Conservation (phyloP, 257 asterid genomes). For the Fraxinus pennsylvanica region DNA sequence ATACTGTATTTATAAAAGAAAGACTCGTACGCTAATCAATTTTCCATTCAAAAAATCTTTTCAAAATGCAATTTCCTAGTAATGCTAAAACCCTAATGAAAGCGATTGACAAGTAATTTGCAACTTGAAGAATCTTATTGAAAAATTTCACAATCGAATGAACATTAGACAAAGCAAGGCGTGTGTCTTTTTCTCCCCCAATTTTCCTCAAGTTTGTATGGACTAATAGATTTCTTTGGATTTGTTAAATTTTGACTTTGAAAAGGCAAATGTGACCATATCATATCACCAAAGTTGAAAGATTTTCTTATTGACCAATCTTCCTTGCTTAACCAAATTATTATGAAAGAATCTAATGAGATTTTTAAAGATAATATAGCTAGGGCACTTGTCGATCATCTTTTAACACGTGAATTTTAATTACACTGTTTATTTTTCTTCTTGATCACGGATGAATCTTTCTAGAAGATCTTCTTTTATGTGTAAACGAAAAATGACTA, state of each 20-base stretch:
- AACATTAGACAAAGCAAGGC: constrained; percentile 34
- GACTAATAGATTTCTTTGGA: constrained; percentile 32
- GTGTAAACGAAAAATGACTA: background rate
- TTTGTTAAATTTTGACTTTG: constrained; percentile 38
- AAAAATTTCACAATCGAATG: background rate
- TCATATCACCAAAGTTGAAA: constrained; percentile 21
- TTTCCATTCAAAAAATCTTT: background rate
- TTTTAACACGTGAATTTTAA: background rate
- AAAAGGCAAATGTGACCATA: constrained; percentile 21
- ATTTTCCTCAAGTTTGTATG: constrained; percentile 33
- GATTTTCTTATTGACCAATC: constrained; percentile 36
- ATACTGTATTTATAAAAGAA: background rate
- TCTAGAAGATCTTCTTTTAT: background rate
- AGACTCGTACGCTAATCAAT: background rate
- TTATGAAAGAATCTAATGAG: constrained; percentile 28
- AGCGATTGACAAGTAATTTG: background rate
- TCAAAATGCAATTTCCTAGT: background rate
- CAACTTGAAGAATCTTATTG: background rate
- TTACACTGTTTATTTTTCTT: background rate
- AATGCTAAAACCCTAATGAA: background rate
- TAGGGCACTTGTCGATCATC: background rate
- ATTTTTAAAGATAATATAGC: constrained; percentile 2
- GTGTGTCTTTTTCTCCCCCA: constrained; percentile 17
- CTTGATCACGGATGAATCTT: background rate
- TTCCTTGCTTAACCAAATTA: constrained; percentile 15